A percentile compares a stretch with the other conserved stretches of the same genome.
Evolutionary conservation across 2,329 filamentous ascomycete genomes (phyloP).

Genomic region (Graphilbum fragrans): DNA sequence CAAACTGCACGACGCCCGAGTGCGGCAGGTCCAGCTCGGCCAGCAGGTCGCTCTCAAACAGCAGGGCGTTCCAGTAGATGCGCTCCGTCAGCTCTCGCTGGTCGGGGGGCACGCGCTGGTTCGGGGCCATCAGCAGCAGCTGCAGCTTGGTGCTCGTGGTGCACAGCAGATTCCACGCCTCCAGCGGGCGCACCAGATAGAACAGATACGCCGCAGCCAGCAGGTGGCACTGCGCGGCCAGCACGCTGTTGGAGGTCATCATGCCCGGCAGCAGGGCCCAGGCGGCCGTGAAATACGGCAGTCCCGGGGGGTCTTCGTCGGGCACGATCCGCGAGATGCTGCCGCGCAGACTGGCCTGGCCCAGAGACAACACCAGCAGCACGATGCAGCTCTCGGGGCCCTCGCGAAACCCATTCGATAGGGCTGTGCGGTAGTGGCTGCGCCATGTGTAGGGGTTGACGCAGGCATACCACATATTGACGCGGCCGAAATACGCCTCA

Average conservation of each 20-base stretch:
- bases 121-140: slow-evolving; percentile 61
- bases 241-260: slow-evolving; percentile 68
- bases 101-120: slow-evolving; percentile 51
- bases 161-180: slow-evolving; percentile 72
- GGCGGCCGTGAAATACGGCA: slow-evolving; percentile 70
- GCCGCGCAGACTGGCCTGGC: slow-evolving; percentile 61
- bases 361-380: slow-evolving; percentile 63
- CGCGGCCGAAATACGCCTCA: slow-evolving; percentile 67
- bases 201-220: slow-evolving; percentile 73
- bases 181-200: slow-evolving; percentile 68
- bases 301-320: slow-evolving; percentile 59
- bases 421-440: slow-evolving; percentile 60
- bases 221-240: slow-evolving; percentile 70
- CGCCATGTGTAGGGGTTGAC: slow-evolving; percentile 75
- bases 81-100: slow-evolving; percentile 64
- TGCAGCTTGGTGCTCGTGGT: slow-evolving; percentile 75
- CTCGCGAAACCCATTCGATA: slow-evolving; percentile 64
- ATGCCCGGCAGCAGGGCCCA: slow-evolving; percentile 67
- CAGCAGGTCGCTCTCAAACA: slow-evolving; percentile 70
- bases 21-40: slow-evolving; percentile 73
- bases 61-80: slow-evolving; percentile 73
- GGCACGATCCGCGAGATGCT: slow-evolving; percentile 63
- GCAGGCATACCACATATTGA: slow-evolving; percentile 78
- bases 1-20: slow-evolving; percentile 71
- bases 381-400: slow-evolving; percentile 76